phyloP scores from a whole-genome alignment of 1,284 basidiomycete species.

The Fomitiporia mediterranea region DNA sequence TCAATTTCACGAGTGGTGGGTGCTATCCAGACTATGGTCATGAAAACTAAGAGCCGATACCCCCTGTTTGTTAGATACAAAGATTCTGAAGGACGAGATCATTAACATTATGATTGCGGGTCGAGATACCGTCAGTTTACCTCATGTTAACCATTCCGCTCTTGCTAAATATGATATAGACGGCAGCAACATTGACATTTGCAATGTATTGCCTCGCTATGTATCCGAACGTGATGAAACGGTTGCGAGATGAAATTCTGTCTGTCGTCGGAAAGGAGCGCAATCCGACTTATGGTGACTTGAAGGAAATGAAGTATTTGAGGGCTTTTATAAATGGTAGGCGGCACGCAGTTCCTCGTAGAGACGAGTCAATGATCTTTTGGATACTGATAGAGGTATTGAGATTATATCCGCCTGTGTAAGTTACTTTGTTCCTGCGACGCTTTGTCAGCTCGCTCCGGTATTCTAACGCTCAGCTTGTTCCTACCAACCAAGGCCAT shows the following conservation, averaged over 20 bases:
- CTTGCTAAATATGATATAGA: slow-evolving; percentile 22
- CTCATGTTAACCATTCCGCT: not conserved
- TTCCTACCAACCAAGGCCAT: no score
- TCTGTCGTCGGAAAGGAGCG: slow-evolving; percentile 29
- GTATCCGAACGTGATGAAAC: slow-evolving; percentile 32
- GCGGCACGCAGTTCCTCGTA: not conserved
- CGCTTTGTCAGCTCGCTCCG: not conserved
- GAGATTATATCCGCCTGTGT: slow-evolving; percentile 58
- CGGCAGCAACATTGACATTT: slow-evolving; percentile 35
- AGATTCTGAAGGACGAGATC: slow-evolving; percentile 33
- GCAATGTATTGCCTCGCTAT: slow-evolving; percentile 36
- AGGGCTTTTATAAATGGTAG: slow-evolving; percentile 38
- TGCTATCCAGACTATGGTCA: not conserved
- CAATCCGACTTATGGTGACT: slow-evolving; percentile 34
- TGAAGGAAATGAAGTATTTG: slow-evolving; percentile 39
- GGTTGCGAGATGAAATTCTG: slow-evolving; percentile 37
- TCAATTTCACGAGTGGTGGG: slow-evolving; percentile 45
- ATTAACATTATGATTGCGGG: slow-evolving; percentile 36
- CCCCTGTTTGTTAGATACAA: slow-evolving; percentile 23
- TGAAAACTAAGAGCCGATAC: not conserved
- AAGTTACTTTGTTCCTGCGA: slow-evolving; percentile 24
- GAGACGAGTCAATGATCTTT: no score
- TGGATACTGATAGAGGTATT: slow-evolving; percentile 42
- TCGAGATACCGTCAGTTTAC: slow-evolving; percentile 30
- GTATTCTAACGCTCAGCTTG: no score